These are phyloP conservation scores for Pyrus pyrifolia DNA, from an alignment of 306 rosid genomes.

Conservation along the genomic window DNA sequence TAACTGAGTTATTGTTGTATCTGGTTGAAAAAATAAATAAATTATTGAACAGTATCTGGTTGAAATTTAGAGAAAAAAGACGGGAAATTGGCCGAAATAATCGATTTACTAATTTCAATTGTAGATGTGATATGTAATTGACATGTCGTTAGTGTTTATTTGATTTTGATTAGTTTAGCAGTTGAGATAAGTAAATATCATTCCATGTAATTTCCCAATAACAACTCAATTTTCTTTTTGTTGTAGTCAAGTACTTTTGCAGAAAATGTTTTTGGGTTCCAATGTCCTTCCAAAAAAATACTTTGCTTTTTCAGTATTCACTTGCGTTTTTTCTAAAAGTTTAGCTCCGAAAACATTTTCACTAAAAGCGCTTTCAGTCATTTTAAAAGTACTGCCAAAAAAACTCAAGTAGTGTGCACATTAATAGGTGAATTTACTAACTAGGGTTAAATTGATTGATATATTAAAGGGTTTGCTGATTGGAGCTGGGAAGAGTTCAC, in stretches of 20 bases:
- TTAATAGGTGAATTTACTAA: neutral
- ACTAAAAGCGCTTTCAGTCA: too few species aligned
- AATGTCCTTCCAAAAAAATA: too few species aligned
- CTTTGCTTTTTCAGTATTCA: too few species aligned
- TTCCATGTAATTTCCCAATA: neutral
- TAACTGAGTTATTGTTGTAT: neutral
- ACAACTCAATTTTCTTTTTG: too few species aligned
- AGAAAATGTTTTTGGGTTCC: too few species aligned
- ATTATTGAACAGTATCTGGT: neutral
- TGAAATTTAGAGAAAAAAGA: neutral
- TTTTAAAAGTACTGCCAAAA: too few species aligned
- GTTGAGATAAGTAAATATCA: neutral
- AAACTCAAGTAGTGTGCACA: too few species aligned
- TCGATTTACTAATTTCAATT: too few species aligned
- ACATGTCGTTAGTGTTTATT: too few species aligned
- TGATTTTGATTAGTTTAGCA: neutral
- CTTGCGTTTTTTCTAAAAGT: too few species aligned
- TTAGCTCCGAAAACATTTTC: too few species aligned
- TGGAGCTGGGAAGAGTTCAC: constrained; percentile 94
- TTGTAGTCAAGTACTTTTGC: too few species aligned
- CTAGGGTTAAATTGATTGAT: neutral
- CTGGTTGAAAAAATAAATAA: neutral
- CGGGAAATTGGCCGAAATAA: neutral
- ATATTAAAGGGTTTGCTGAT: constrained; percentile 62
- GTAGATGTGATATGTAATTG: neutral